Evolutionary conservation across 2,329 filamentous ascomycete species (phyloP).

Genomic region (Fusarium sp.): DNA sequence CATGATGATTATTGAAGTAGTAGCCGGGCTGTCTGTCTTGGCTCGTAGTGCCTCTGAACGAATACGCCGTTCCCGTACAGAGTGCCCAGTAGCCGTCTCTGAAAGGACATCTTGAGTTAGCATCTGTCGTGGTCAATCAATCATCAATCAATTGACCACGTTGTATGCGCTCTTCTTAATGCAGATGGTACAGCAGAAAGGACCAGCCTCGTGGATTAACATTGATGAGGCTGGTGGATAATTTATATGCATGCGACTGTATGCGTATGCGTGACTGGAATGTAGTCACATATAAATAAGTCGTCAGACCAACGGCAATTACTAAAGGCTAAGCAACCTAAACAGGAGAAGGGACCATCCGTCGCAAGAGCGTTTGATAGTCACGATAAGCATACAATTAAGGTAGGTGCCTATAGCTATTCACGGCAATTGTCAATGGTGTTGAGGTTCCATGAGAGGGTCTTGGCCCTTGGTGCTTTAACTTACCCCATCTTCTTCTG

Average conservation of each 20-base stretch:
- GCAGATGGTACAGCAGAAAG: not conserved
- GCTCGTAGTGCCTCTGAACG: slow-evolving; percentile 2
- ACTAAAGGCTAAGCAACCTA: not conserved
- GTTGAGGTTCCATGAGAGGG: not conserved
- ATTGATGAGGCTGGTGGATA: not conserved
- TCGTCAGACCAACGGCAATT: not conserved
- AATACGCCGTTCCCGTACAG: not conserved
- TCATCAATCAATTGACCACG: not conserved
- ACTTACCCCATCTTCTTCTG: slow-evolving; percentile 1
- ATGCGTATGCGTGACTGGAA: not conserved
- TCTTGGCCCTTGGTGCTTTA: not conserved
- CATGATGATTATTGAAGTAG: slow-evolving; percentile 14
- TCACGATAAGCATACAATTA: slow-evolving; percentile 23
- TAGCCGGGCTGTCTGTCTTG: not conserved
- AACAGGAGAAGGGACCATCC: not conserved
- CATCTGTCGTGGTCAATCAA: not conserved
- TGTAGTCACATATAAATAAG: not conserved
- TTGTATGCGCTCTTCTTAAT: not conserved
- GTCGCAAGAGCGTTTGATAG: slow-evolving; percentile 9
- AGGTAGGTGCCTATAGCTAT: not conserved
- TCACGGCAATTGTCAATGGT: slow-evolving; percentile 1
- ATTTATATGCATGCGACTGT: not conserved
- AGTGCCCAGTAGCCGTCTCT: not conserved
- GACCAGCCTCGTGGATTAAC: not conserved
- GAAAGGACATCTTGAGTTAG: not conserved